phyloP scores from a whole-genome alignment of 306 rosid species.

The Oemleria cerasiformis region DNA sequence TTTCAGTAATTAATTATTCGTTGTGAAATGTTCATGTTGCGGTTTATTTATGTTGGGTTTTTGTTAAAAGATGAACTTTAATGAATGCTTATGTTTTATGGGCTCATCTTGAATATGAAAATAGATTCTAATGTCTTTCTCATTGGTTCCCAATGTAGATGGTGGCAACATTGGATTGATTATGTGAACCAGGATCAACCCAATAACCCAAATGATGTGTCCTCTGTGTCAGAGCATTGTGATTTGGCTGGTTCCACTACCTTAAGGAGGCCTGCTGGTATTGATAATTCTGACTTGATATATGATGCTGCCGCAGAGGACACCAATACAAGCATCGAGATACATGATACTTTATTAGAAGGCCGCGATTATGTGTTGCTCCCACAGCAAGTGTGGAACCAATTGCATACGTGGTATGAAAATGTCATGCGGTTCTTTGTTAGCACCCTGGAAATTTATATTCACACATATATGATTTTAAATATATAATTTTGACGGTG shows the following conservation, averaged over 20 bases:
- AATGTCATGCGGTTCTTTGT: constrained; percentile 20
- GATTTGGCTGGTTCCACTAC: constrained; percentile 59
- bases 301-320: constrained; percentile 61
- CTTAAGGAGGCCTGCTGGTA: constrained; percentile 68
- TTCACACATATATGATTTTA: neutral
- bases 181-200: constrained; percentile 93
- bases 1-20: neutral
- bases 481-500: too few species aligned
- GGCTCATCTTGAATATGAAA: neutral
- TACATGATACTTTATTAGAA: constrained; percentile 81
- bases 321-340: constrained; percentile 47
- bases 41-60: neutral
- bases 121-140: constrained; percentile 15
- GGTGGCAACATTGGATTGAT: constrained; percentile 99
- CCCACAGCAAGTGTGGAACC: constrained; percentile 91
- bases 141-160: constrained; percentile 45
- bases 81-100: neutral
- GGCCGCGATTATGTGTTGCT: constrained; percentile 96
- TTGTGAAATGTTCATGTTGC: neutral
- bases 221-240: constrained; percentile 57
- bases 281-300: constrained; percentile 88
- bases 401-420: constrained; percentile 60
- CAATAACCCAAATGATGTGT: constrained; percentile 57
- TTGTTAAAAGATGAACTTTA: neutral
- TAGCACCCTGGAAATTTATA: constrained; percentile 10